A percentile compares a stretch with the other conserved stretches of the same genome.
Evolutionary conservation across 257 asterid species (phyloP).

Genomic region (Solanum sejunctum): DNA sequence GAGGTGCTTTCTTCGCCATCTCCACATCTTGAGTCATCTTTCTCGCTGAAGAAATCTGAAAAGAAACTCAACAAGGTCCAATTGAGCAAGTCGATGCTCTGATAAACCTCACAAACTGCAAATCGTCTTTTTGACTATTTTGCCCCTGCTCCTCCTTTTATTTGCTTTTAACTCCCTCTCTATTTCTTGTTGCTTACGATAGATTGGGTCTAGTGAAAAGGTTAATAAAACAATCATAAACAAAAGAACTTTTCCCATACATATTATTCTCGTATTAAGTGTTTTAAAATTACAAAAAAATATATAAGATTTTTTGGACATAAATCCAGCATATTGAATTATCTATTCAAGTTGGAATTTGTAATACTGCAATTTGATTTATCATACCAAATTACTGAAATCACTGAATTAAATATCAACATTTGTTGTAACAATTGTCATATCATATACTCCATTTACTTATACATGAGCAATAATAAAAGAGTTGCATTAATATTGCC

Average conservation of each 20-base stretch:
- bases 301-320: background rate
- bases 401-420: background rate
- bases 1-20: constrained; percentile 61
- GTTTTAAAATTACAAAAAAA: background rate
- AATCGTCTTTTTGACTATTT: background rate
- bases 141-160: background rate
- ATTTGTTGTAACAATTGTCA: background rate
- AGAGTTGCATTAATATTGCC: too few relatives aligned
- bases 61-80: background rate
- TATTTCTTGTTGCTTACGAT: background rate
- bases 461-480: background rate
- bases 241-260: background rate
- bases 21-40: constrained; percentile 70
- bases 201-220: background rate
- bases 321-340: background rate
- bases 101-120: background rate
- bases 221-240: background rate
- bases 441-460: background rate
- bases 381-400: background rate
- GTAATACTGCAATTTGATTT: background rate
- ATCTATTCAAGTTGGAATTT: too few relatives aligned
- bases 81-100: background rate
- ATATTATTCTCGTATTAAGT: background rate
- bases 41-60: background rate
- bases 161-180: background rate